phyloP scores from a whole-genome alignment of 306 rosid genomes.

The Malus orientalis region DNA sequence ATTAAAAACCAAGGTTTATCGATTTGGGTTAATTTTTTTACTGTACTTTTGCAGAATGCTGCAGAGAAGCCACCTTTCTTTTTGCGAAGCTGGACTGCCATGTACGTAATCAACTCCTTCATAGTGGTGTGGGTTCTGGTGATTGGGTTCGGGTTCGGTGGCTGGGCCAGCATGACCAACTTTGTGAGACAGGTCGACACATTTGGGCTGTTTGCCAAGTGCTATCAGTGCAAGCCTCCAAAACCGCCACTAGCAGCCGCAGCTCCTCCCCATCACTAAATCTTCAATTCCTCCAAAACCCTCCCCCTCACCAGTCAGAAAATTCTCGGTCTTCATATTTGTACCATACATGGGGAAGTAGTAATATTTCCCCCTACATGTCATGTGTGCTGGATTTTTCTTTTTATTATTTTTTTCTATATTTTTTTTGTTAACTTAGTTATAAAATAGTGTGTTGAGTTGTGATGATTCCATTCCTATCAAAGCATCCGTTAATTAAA shows the following conservation, averaged over 20 bases:
- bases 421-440: constrained; percentile 15
- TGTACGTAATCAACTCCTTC: constrained; percentile 63
- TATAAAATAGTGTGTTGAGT: constrained; percentile 43
- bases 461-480: constrained; percentile 51
- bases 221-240: constrained; percentile 87
- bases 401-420: constrained; percentile 15
- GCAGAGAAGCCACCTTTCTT: constrained; percentile 89
- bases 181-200: constrained; percentile 69
- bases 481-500: background rate
- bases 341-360: constrained; percentile 63
- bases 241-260: constrained; percentile 19
- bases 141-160: constrained; percentile 95
- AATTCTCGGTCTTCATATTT: constrained; percentile 17
- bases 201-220: constrained; percentile 90
- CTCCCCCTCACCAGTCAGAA: background rate
- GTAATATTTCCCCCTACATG: constrained; percentile 44
- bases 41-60: constrained; percentile 50
- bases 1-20: background rate
- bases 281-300: background rate
- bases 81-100: constrained; percentile 77
- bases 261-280: constrained; percentile 40
- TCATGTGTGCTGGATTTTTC: constrained; percentile 44
- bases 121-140: constrained; percentile 73
- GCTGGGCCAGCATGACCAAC: constrained; percentile 95
- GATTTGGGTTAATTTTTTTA: background rate